These are phyloP conservation scores for Vararia minispora DNA, from an alignment of 768 basidiomycete species.

Conservation along the genomic window DNA sequence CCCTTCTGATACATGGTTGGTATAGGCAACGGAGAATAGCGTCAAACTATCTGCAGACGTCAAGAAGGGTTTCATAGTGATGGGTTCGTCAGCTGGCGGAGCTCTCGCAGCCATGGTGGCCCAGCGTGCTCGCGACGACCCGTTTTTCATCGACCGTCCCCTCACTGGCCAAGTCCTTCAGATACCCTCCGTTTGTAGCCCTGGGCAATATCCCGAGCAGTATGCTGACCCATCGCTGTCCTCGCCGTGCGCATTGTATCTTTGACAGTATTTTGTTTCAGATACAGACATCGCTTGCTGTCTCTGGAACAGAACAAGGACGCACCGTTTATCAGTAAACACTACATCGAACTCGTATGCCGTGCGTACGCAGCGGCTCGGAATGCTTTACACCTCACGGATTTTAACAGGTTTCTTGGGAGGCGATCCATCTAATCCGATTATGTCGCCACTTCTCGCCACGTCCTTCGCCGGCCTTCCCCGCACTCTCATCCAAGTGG, in stretches of 20 bases:
- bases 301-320: slow-evolving; percentile 6
- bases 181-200: background rate
- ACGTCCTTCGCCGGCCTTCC: slow-evolving; percentile 1
- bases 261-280: background rate
- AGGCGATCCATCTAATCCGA: background rate
- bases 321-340: background rate
- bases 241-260: too few relatives aligned
- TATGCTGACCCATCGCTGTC: background rate
- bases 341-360: too few relatives aligned
- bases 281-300: slow-evolving; percentile 1
- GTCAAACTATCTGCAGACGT: background rate
- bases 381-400: background rate
- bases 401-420: background rate
- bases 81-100: background rate
- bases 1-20: too few relatives aligned
- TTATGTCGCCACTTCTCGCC: slow-evolving; percentile 1
- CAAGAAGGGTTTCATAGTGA: slow-evolving; percentile 1
- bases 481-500: background rate
- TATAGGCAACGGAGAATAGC: slow-evolving; percentile 1
- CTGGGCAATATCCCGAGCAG: background rate
- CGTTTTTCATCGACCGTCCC: too few relatives aligned
- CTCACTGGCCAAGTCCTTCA: background rate
- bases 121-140: background rate
- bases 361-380: too few relatives aligned
- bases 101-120: background rate